phyloP scores from a whole-genome alignment of 139 green algal species.

The Yamagishiella unicocca region DNA sequence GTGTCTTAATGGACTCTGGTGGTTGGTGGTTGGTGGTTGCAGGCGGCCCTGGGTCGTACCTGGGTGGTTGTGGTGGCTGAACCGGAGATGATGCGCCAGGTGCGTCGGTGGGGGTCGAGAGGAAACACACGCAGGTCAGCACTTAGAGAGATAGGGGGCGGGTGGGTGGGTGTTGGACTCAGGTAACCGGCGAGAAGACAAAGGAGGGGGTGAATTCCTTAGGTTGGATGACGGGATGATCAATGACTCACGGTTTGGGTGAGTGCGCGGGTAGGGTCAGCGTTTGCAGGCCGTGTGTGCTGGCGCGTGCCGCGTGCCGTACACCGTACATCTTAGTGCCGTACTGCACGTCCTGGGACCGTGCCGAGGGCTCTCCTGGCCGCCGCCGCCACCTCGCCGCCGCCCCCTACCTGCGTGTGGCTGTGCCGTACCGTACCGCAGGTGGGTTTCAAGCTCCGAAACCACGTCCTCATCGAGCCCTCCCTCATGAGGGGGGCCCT shows the following conservation, averaged over 20 bases:
- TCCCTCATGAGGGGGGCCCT: not conserved
- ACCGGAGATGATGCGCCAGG: conserved; percentile 45
- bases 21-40: not conserved
- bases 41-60: conserved; percentile 46
- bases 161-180: no score
- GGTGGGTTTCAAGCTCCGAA: conserved; percentile 24
- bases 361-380: no score
- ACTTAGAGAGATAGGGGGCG: not conserved
- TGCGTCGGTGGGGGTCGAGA: no score
- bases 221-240: not conserved
- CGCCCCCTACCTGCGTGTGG: no score
- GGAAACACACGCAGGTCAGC: no score
- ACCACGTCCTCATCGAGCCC: conserved; percentile 11
- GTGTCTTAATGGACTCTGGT: not conserved
- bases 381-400: no score
- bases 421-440: not conserved
- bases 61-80: conserved; percentile 49
- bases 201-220: not conserved
- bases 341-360: not conserved
- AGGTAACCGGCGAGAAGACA: no score
- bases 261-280: no score
- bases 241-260: not conserved
- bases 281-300: not conserved
- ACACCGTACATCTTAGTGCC: not conserved
- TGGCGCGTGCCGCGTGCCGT: not conserved